Conservation (phyloP, 805 yeast genomes). For the Kuraishia cidri region DNA sequence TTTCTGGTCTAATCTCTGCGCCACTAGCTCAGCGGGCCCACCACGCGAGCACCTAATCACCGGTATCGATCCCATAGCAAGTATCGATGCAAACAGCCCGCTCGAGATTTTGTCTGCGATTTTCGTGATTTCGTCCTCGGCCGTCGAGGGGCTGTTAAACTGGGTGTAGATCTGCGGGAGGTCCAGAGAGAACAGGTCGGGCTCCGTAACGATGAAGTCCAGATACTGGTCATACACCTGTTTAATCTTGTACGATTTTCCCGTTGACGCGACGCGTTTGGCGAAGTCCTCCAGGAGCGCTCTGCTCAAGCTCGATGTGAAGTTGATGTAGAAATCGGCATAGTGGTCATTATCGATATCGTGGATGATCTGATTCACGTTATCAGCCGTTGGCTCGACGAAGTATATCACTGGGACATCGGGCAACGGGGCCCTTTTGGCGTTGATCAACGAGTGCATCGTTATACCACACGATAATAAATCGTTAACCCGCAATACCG, state of each 20-base stretch:
- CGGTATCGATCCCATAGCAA: slow-evolving; percentile 77
- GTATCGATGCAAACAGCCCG: slow-evolving; percentile 73
- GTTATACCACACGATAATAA: slow-evolving; percentile 87
- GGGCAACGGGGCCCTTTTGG: slow-evolving; percentile 74
- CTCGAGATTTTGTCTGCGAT: slow-evolving; percentile 65
- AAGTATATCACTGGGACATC: slow-evolving; percentile 95
- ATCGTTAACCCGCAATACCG: slow-evolving; percentile 90
- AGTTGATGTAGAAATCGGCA: slow-evolving; percentile 74
- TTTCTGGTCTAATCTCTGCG: slow-evolving; percentile 75
- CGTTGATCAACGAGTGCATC: slow-evolving; percentile 66
- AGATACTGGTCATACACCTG: slow-evolving; percentile 94
- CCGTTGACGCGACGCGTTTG: slow-evolving; percentile 63
- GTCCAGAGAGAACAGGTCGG: slow-evolving; percentile 78
- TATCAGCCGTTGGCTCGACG: slow-evolving; percentile 77
- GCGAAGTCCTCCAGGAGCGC: slow-evolving; percentile 85
- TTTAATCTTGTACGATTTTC: slow-evolving; percentile 62
- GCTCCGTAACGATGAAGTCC: slow-evolving; percentile 89
- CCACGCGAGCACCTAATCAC: slow-evolving; percentile 85
- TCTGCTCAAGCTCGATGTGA: slow-evolving; percentile 72
- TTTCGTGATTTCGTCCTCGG: slow-evolving; percentile 65
- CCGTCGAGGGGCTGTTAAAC: slow-evolving; percentile 61
- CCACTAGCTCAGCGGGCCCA: slow-evolving; percentile 93
- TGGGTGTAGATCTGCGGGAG: slow-evolving; percentile 53
- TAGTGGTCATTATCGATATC: slow-evolving; percentile 74
- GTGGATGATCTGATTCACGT: slow-evolving; percentile 56